Evolutionary conservation across 2,329 filamentous ascomycete species (phyloP).

Genomic region (Nigrospora osmanthi): DNA sequence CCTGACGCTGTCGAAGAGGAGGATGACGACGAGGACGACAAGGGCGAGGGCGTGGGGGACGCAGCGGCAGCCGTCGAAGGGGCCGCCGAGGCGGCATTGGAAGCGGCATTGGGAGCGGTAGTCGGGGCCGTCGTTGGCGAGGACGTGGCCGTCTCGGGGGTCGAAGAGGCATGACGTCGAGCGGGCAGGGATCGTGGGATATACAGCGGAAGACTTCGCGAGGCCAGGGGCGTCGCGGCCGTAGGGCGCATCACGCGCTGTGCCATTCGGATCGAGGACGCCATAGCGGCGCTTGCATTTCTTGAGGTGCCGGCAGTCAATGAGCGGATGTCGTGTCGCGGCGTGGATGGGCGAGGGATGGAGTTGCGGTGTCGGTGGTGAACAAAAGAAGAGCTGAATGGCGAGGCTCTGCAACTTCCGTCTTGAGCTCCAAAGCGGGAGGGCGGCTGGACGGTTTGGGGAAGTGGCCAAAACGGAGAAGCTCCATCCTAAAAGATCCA

Average conservation of each 20-base stretch:
- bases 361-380: no score
- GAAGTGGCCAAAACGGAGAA: no score
- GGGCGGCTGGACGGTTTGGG: no score
- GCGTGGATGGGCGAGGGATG: no score
- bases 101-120: not conserved
- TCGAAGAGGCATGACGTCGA: not conserved
- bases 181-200: not conserved
- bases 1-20: not conserved
- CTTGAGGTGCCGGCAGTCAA: not conserved
- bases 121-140: not conserved
- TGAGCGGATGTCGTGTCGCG: not conserved
- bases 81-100: not conserved
- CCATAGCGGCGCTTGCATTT: conserved; percentile 1
- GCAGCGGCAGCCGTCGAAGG: not conserved
- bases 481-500: no score
- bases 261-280: conserved; percentile 1
- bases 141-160: not conserved
- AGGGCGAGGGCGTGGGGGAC: not conserved
- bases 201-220: not conserved
- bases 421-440: no score
- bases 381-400: no score
- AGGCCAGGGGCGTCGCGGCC: not conserved
- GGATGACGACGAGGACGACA: not conserved
- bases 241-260: not conserved
- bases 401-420: no score